phyloP scores from a whole-genome alignment of 2,329 filamentous ascomycete genomes.

The Talaromyces sp. region DNA sequence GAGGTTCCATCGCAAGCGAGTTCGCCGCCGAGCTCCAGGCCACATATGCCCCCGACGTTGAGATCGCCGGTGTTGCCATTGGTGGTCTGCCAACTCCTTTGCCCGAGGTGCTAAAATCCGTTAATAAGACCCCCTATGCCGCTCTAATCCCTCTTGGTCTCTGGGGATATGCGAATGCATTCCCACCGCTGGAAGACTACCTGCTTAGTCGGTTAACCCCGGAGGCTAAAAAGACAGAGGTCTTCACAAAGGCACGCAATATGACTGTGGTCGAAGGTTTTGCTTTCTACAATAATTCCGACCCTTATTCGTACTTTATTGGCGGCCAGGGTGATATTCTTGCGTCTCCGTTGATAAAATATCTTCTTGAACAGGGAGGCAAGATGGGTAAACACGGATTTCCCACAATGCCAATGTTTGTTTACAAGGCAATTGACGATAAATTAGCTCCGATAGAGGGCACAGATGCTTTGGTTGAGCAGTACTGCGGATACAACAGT shows the following conservation, averaged over 20 bases:
- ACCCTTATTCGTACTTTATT: slow-evolving; percentile 6
- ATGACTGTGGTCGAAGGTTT: neutral
- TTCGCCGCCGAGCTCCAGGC: slow-evolving; percentile 5
- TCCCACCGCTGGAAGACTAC: neutral
- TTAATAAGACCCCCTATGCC: neutral
- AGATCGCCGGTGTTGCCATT: slow-evolving; percentile 4
- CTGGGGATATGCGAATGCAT: slow-evolving; percentile 6
- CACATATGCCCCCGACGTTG: slow-evolving; percentile 1
- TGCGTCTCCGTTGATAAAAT: neutral
- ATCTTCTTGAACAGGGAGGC: neutral
- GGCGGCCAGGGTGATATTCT: neutral
- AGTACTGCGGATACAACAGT: neutral
- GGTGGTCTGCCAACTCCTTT: neutral
- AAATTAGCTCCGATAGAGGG: neutral
- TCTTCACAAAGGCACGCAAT: slow-evolving; percentile 1
- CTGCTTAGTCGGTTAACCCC: slow-evolving; percentile 1
- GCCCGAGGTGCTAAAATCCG: neutral
- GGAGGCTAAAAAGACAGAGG: neutral
- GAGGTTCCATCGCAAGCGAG: slow-evolving; percentile 7
- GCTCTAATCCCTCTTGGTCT: neutral
- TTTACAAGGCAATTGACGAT: slow-evolving; percentile 6
- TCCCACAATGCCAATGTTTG: slow-evolving; percentile 2
- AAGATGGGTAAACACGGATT: slow-evolving; percentile 2
- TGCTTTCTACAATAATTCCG: neutral
- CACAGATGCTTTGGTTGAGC: neutral